A percentile compares a stretch with the other conserved stretches of the same genome.
These are phyloP conservation scores for Carex cristatella DNA, from an alignment of 176 grass and related monocot genomes.

Conservation along the genomic window DNA sequence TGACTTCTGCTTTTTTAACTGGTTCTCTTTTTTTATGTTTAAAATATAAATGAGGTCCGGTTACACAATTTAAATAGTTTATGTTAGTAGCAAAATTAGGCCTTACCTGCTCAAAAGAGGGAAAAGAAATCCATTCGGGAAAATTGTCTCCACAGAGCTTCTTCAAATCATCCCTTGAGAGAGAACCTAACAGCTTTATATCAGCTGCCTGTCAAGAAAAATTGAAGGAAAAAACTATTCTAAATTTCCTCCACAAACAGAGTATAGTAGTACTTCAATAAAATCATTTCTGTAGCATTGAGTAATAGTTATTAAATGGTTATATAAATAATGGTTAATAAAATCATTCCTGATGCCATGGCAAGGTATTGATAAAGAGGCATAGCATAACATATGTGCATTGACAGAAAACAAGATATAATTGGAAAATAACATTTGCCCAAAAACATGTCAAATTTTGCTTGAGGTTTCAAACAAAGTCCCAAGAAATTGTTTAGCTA, in stretches of 20 bases:
- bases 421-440: neutral
- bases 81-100: neutral
- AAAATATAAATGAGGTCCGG: neutral
- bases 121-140: conserved; percentile 95
- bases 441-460: neutral
- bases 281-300: neutral
- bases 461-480: neutral
- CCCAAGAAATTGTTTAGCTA: neutral
- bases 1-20: neutral
- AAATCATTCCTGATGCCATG: neutral
- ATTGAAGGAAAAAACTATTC: neutral
- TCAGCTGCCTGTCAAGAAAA: conserved; percentile 54
- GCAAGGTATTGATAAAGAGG: neutral
- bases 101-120: conserved; percentile 72
- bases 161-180: conserved; percentile 81
- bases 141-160: conserved; percentile 86
- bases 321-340: neutral
- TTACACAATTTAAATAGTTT: neutral
- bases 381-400: neutral
- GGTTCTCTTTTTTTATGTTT: neutral
- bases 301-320: neutral
- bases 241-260: neutral
- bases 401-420: neutral
- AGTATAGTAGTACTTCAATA: neutral
- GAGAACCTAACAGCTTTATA: conserved; percentile 79